Evolutionary conservation across 2,329 filamentous ascomycete genomes (phyloP).

Genomic region (Paecilomyces formosus): DNA sequence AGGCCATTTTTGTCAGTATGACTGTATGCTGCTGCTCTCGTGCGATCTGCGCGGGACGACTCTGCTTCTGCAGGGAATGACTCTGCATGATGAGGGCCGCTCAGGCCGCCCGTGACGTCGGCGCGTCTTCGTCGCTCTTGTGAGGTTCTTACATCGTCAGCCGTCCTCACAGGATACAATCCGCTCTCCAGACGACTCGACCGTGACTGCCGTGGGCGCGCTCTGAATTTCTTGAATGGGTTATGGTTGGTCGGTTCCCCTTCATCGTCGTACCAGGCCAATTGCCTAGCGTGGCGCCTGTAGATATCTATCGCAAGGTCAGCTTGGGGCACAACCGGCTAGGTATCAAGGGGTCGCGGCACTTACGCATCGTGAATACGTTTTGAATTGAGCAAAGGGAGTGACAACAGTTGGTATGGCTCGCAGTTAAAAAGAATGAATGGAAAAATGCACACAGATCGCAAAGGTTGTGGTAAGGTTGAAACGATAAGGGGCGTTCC

Average conservation of each 20-base stretch:
- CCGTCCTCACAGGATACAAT: neutral
- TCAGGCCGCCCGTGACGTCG: neutral
- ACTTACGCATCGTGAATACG: neutral
- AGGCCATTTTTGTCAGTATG: neutral
- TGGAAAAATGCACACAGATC: neutral
- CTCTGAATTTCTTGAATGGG: neutral
- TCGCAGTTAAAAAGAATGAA: neutral
- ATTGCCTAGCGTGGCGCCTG: neutral
- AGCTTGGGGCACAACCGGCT: neutral
- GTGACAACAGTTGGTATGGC: neutral
- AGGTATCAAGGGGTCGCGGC: neutral
- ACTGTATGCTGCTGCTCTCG: neutral
- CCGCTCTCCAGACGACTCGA: neutral
- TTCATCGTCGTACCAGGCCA: neutral
- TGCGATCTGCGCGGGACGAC: neutral
- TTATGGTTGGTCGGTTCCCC: neutral
- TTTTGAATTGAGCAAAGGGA: neutral
- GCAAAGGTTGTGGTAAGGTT: neutral
- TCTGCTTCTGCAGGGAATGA: neutral
- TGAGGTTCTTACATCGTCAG: neutral
- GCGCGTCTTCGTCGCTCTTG: neutral
- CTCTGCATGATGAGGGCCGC: neutral
- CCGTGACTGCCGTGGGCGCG: neutral
- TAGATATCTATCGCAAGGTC: neutral
- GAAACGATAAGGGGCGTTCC: neutral